A percentile compares a stretch with the other conserved stretches of the same genome.
These are phyloP conservation scores for Clavispora fructus DNA, from an alignment of 805 yeast species.

Conservation along the genomic window DNA sequence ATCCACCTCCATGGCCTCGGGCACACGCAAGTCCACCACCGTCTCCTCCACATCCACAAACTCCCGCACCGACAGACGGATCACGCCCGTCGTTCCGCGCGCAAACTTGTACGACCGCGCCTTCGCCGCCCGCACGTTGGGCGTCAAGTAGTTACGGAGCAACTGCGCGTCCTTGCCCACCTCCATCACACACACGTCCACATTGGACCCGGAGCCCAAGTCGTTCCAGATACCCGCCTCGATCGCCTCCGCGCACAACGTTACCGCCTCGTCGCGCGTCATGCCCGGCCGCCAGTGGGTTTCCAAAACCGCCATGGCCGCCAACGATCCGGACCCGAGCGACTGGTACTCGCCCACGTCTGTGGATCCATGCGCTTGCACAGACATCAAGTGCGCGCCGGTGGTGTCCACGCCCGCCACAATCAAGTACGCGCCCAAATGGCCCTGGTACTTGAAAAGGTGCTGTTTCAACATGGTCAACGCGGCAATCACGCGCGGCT, in stretches of 20 bases:
- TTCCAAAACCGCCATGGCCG: constrained; percentile 97
- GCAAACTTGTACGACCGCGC: constrained; percentile 78
- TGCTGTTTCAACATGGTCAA: constrained; percentile 92
- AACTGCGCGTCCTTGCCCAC: constrained; percentile 81
- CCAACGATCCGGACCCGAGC: constrained; percentile 93
- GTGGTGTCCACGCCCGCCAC: constrained; percentile 98
- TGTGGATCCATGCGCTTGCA: constrained; percentile 97
- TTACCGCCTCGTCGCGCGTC: constrained; percentile 85
- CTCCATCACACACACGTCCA: constrained; percentile 96
- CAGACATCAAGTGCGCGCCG: constrained; percentile 86
- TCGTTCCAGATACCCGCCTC: constrained; percentile 99
- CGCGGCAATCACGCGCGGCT: constrained; percentile 91
- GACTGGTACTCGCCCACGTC: constrained; percentile 93
- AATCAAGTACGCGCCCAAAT: constrained; percentile 93
- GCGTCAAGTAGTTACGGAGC: constrained; percentile 82
- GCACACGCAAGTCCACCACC: constrained; percentile 33
- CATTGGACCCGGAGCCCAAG: constrained; percentile 97
- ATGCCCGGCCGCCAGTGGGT: constrained; percentile 76
- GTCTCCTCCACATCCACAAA: constrained; percentile 67
- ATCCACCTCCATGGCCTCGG: constrained; percentile 41
- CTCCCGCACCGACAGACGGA: constrained; percentile 61
- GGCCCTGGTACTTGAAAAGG: constrained; percentile 94
- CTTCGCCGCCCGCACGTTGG: constrained; percentile 82
- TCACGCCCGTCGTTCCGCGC: constrained; percentile 90
- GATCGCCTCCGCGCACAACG: constrained; percentile 85